These are phyloP conservation scores for Novakomyces olei DNA, from an alignment of 805 yeast genomes.

Conservation along the genomic window DNA sequence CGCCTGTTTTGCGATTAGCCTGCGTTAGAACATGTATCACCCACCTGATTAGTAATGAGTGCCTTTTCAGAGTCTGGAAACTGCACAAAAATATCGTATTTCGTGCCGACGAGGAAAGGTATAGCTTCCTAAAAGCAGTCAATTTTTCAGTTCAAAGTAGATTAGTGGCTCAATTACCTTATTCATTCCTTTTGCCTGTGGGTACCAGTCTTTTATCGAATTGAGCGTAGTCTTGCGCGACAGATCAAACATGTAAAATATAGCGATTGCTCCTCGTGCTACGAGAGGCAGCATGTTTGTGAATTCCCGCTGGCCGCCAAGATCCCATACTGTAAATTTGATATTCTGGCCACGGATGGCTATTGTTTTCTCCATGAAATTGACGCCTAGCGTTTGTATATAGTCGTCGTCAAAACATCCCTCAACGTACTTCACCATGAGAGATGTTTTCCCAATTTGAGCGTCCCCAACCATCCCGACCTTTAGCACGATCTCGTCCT, in stretches of 20 bases:
- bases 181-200: conserved; percentile 76
- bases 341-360: conserved; percentile 69
- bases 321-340: conserved; percentile 81
- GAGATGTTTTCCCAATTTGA: conserved; percentile 83
- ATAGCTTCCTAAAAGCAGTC: conserved; percentile 37
- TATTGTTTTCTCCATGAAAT: conserved; percentile 77
- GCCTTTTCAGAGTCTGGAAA: conserved; percentile 59
- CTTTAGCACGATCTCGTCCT: conserved; percentile 26
- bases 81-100: conserved; percentile 69
- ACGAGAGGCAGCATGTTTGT: conserved; percentile 89
- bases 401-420: conserved; percentile 79
- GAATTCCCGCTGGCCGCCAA: conserved; percentile 89
- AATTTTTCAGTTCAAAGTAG: neutral
- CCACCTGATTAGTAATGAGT: conserved; percentile 46
- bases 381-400: conserved; percentile 80
- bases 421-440: conserved; percentile 95
- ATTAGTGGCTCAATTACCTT: conserved; percentile 14
- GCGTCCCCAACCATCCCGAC: conserved; percentile 92
- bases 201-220: conserved; percentile 85
- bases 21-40: neutral
- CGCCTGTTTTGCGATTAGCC: conserved; percentile 18
- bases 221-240: conserved; percentile 68
- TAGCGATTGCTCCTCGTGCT: conserved; percentile 77
- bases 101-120: conserved; percentile 80
- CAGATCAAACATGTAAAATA: conserved; percentile 72